phyloP scores from a whole-genome alignment of 805 yeast species.

The Ascoidea rubescens region DNA sequence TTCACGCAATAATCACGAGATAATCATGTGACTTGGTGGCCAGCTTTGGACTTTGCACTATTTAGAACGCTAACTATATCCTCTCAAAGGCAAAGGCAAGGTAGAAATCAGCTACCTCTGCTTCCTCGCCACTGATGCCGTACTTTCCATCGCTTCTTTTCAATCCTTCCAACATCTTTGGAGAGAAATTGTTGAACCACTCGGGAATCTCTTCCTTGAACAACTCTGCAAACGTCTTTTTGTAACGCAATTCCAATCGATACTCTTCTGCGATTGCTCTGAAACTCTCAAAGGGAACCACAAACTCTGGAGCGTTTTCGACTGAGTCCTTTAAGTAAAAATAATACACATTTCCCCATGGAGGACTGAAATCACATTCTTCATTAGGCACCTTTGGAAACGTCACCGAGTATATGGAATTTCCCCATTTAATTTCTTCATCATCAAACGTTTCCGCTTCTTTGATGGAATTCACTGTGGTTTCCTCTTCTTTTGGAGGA shows the following conservation, averaged over 20 bases:
- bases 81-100: constrained; percentile 71
- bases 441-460: too few relatives aligned
- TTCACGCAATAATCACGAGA: too few relatives aligned
- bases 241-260: constrained; percentile 56
- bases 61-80: too few relatives aligned
- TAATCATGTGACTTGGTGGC: too few relatives aligned
- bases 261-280: constrained; percentile 75
- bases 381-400: constrained; percentile 39
- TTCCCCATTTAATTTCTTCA: constrained; percentile 53
- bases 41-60: too few relatives aligned
- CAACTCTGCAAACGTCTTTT: constrained; percentile 68
- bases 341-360: constrained; percentile 68
- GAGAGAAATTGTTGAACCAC: constrained; percentile 43
- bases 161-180: constrained; percentile 53
- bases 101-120: constrained; percentile 83
- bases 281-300: constrained; percentile 85
- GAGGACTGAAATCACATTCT: background rate
- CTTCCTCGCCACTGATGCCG: constrained; percentile 82
- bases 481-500: constrained; percentile 24
- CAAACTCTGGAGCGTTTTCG: constrained; percentile 92
- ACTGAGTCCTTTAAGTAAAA: constrained; percentile 86
- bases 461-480: too few relatives aligned
- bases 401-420: constrained; percentile 65
- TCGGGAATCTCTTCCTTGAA: constrained; percentile 68
- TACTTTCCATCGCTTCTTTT: constrained; percentile 64